Base-by-base conservation (phyloP, 148 eudicot genomes). In the Mesembryanthemum crystallinum region DNA sequence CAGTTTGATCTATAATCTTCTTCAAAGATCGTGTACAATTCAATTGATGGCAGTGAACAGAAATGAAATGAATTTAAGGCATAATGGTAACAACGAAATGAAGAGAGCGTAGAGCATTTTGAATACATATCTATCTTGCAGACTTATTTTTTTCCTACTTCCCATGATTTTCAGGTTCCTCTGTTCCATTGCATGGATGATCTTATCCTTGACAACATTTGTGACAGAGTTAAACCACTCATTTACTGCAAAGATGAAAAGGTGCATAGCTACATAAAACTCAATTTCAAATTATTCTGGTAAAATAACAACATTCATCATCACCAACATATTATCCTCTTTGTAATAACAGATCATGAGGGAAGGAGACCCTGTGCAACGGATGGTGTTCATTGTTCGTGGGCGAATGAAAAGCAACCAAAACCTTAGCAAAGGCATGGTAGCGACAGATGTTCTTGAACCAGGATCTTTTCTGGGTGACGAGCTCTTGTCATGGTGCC, bases 341-440 rank as follows among this genome's bases (percentile, higher is more conserved):
- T 60, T 64, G 39, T 35, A 1, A 47, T 47, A 73, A 28, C 80
- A 94, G 97, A 83, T 94, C 51, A 76, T 94, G 47, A 85, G 97
- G 67, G 97, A 94, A 87, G 98, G 98, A 23, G 98, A 94, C 76
- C 93, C 97, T 0, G 98, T 92, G 54, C 93, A 88, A 55, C 57
- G 92, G 23, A 89, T 94, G 72, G 86, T 92, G 79, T 94, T 94
- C 88, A 76, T 92, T 4, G 89, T 92, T 28, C 85, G 72, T 32
- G 98, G 98, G 9, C 80, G 83, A 30, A 85, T 94, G 28, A 78
- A 86, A 66, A 89, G 97, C 64, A 82, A 84, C 87, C 98, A 94
- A 84, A 89, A 75, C 52, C 87, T 94, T 1, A 92, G 93, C 78
- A 86, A 87, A 87, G 98, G 98, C 60, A 43, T 80, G 59, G 82